These are phyloP conservation scores for Auriscalpium orientale DNA, from an alignment of 768 basidiomycete species.

Conservation along the genomic window DNA sequence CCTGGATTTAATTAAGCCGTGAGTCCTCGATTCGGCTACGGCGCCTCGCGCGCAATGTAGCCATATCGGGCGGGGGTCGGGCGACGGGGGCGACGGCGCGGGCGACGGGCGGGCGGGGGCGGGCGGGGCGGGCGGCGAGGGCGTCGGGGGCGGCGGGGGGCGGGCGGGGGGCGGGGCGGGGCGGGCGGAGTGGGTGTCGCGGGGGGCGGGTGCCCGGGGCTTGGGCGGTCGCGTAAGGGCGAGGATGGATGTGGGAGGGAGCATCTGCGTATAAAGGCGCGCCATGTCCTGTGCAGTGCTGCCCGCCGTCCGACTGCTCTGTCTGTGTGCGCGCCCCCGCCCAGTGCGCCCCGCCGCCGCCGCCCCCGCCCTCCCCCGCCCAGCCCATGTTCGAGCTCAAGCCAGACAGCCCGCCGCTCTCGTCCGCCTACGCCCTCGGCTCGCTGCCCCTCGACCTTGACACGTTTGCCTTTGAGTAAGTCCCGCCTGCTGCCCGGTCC, in stretches of 20 bases:
- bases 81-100: too few relatives aligned
- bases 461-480: neutral
- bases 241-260: too few relatives aligned
- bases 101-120: neutral
- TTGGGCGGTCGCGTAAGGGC: too few relatives aligned
- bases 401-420: neutral
- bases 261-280: too few relatives aligned
- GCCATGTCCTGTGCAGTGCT: neutral
- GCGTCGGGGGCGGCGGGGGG: neutral
- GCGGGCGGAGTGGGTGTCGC: too few relatives aligned
- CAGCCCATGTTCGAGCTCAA: neutral
- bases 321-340: neutral
- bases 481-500: neutral
- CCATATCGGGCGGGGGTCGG: slow-evolving; percentile 5
- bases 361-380: neutral
- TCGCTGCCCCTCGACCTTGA: neutral
- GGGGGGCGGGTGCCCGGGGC: too few relatives aligned
- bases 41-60: slow-evolving; percentile 14
- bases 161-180: neutral
- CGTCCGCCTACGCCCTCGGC: neutral
- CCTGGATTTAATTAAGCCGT: slow-evolving; percentile 18
- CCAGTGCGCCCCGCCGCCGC: too few relatives aligned
- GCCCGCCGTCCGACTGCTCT: neutral
- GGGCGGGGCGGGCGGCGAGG: too few relatives aligned
- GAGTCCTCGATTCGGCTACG: slow-evolving; percentile 14